Evolutionary conservation across 352 stramenopile genomes (phyloP), one percentile per base, ranked within the genome.

Genomic region (Salisapilia sapeloensis): DNA sequence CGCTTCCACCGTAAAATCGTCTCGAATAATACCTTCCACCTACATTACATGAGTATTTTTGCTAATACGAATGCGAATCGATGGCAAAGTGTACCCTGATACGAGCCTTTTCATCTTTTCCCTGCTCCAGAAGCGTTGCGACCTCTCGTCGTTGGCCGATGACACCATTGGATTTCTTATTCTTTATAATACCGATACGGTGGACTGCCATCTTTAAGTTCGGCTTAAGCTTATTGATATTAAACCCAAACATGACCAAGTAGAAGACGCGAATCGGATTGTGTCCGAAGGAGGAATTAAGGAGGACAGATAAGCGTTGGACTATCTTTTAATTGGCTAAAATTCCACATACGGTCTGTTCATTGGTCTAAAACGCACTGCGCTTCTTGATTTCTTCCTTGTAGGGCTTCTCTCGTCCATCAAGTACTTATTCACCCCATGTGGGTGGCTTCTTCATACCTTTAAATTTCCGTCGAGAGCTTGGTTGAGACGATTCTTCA

Each of bases 1-100:
- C 4, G 86, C 91, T 56, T 98, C 89, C 19, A 97, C 78, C 9
- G 84, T 91, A 44, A 96, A 93, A 48, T 98, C 92, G 28, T 97
- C 87, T 9, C 86, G 76, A 48, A 98, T 97, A 16, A 98, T 84
- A 7, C 75, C 71, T 56, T 91, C 75, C 22, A 91, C 74, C 74
- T 90, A 39, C 10, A 29, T 9, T 10, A 31, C n/a, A n/a, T n/a
- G n/a, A n/a, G n/a, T n/a, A n/a, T n/a, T n/a, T n/a, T n/a, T n/a
- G n/a, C n/a, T n/a, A n/a, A n/a, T n/a, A n/a, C n/a, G n/a, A n/a
- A n/a, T n/a, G n/a, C n/a, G n/a, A n/a, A 33, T 16, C 12, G 22
- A 20, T 22, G 10, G 15, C 9, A n/a, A 26, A 4, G 53, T 92
- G 48, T 35, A 94, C 87, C 30, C 78, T 71, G 43, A 98, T 97